Percentiles rank a stretch among this genome's conserved stretches.
Conservation (phyloP, 257 asterid genomes). For the Solanum sejunctum region DNA sequence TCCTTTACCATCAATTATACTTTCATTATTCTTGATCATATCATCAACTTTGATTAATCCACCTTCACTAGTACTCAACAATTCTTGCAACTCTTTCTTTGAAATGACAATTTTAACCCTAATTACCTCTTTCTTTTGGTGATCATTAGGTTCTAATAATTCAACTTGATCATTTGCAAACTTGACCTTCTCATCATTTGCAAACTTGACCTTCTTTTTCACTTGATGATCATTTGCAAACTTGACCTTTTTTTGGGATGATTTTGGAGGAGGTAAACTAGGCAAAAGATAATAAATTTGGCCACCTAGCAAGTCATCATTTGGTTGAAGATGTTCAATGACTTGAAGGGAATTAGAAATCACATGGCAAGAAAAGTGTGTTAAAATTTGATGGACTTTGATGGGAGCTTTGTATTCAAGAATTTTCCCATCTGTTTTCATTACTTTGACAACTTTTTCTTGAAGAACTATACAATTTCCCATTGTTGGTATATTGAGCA, state of each 20-base stretch:
- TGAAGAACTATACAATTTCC: slow-evolving; percentile 63
- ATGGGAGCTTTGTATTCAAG: slow-evolving; percentile 55
- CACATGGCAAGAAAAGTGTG: slow-evolving; percentile 43
- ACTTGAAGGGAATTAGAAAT: slow-evolving; percentile 42
- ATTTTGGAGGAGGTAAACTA: slow-evolving; percentile 7
- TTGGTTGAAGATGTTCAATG: slow-evolving; percentile 29
- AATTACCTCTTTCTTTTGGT: slow-evolving; percentile 21
- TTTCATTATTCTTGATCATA: not conserved
- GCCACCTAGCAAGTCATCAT: slow-evolving; percentile 41
- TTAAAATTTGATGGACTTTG: slow-evolving; percentile 39
- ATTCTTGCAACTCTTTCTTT: slow-evolving; percentile 56
- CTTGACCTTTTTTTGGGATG: slow-evolving; percentile 18
- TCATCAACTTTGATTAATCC: slow-evolving; percentile 24
- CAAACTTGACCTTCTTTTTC: slow-evolving; percentile 2
- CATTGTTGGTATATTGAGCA: slow-evolving; percentile 25
- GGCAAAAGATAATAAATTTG: slow-evolving; percentile 51
- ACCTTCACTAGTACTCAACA: slow-evolving; percentile 15
- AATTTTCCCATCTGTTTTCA: slow-evolving; percentile 59
- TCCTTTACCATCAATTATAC: not conserved
- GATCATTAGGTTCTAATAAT: slow-evolving; percentile 12
- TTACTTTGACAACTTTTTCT: slow-evolving; percentile 27
- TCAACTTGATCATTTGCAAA: slow-evolving; percentile 10
- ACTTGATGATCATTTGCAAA: slow-evolving; percentile 27
- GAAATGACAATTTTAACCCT: slow-evolving; percentile 66
- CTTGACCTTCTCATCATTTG: slow-evolving; percentile 3